Evolutionary conservation across 495 filamentous ascomycete species (phyloP), one percentile per base, ranked within the genome.

Genomic region (Glutinoglossum americanum): DNA sequence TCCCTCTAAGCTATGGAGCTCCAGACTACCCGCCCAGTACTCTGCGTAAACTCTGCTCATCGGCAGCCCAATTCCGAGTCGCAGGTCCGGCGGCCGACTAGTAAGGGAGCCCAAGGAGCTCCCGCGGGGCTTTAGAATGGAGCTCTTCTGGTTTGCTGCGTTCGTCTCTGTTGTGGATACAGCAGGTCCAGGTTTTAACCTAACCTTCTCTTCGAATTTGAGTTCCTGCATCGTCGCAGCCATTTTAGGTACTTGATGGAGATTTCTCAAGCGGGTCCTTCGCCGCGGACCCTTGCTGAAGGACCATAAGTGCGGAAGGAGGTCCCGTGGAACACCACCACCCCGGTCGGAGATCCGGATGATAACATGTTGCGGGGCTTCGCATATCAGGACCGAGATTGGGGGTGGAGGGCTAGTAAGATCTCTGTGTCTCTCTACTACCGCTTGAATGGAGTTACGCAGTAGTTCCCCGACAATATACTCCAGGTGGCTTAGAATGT

Each of bases 381-480:
- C 89, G 70, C 90, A 97, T 57, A 99, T 83, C 17, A 93, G 82
- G 27, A 99, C 85, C 60, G 94, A 82, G 62, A 99, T 92, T 3
- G 89, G 87, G 0, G 88, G 85, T 7, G 84, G 82, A 0, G 70
- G 65, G 3, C 66, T 58, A 21, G 67, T 51, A 10, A 67, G 65
- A 26, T 69, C 63, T 7, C 69, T 63, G 30, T 77, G 75, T 63
- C 79, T 80, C 63, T 95, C 92, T 39, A 89, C 80, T 3, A 89
- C 82, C 25, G 88, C 90, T 68, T 97, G 89, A 26, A 99, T 82
- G 0, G 87, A 90, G 69, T 99, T 99, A 57, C 92, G 82, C 19
- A 99, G 75, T 11, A 99, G 80, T 69, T 99, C 92, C 37, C 92
- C 89, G 58, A 97, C 78, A 63, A 97, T 96, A 65, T 97, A 99